A percentile compares a stretch with the other conserved stretches of the same genome.
These are phyloP conservation scores for Scedosporium dehoogii DNA, from an alignment of 2,329 filamentous ascomycete species.

Conservation along the genomic window DNA sequence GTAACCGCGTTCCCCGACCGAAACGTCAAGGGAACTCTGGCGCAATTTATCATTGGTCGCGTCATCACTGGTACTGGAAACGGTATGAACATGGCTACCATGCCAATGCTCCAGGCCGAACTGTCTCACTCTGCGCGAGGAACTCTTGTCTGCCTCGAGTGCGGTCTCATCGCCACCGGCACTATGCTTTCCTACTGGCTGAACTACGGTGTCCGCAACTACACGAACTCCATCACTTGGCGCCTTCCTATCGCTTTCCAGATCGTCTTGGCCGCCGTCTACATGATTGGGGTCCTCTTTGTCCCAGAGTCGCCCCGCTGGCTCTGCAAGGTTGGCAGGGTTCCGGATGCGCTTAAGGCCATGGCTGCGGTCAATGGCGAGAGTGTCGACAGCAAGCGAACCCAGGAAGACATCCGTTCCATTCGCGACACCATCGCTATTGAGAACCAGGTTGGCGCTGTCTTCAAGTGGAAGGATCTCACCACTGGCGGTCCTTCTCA, in stretches of 20 bases:
- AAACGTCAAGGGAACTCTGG: too few species aligned
- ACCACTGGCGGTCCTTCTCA: too few species aligned
- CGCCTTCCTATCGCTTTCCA: slow-evolving; percentile 40
- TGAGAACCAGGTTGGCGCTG: slow-evolving; percentile 26
- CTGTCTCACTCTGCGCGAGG: slow-evolving; percentile 39
- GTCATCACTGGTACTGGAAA: slow-evolving; percentile 48
- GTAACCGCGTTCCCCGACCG: slow-evolving; percentile 47
- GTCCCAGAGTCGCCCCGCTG: slow-evolving; percentile 30
- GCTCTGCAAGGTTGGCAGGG: slow-evolving; percentile 25
- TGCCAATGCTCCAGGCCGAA: slow-evolving; percentile 44
- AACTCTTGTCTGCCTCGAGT: slow-evolving; percentile 40
- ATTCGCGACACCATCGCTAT: slow-evolving; percentile 30
- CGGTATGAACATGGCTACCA: slow-evolving; percentile 42
- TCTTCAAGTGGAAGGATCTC: slow-evolving; percentile 31
- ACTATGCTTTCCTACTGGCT: slow-evolving; percentile 36
- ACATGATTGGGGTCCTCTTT: slow-evolving; percentile 20
- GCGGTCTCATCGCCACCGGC: slow-evolving; percentile 37
- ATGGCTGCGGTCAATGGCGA: slow-evolving; percentile 51
- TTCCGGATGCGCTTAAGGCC: slow-evolving; percentile 44
- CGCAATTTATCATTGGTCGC: slow-evolving; percentile 44
- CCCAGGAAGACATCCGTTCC: slow-evolving; percentile 21
- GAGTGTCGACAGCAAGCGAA: slow-evolving; percentile 22
- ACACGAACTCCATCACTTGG: slow-evolving; percentile 31
- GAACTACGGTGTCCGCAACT: slow-evolving; percentile 20
- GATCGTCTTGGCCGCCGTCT: slow-evolving; percentile 23